Base-by-base conservation (phyloP, 179 eudicot species). In the Heliamphora pulchella region DNA sequence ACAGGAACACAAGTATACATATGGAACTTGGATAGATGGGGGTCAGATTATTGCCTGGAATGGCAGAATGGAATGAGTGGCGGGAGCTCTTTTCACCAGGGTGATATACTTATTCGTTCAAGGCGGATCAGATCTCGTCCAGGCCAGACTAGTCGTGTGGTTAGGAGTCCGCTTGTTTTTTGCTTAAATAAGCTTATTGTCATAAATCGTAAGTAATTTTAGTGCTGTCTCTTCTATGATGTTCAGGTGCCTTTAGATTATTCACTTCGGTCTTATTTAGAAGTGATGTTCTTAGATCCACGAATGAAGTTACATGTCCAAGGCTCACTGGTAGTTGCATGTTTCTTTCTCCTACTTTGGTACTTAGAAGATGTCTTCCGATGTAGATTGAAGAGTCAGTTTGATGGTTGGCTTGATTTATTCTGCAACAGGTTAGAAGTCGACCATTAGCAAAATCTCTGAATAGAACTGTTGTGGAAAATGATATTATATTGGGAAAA, bases 11-110 rank as follows among this genome's bases (percentile, higher is more conserved):
- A 93, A 55, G 89, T 93, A 74, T 91, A 86, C 74, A 88, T 93
- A 79, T 93, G 97, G 93, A 93, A 93, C 84, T 78, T 93, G 79
- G 95, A 90, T 63, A 84, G 79, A 83, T 93, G 96, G 97, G 97
- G 96, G 1, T 82, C 95, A 78, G 77, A 83, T 85, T 90, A 85
- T 82, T 82, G 87, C 65, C 78, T 93, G 79, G 87, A 91, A 67
- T 93, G 95, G 95, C 79, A 82, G 80, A 70, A 59, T 20, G 89
- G 89, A 72, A 69, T 82, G 79, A 81, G 7, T 68, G 92, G 89
- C 6, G 84, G 85, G 73, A 86, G 89, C 75, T 82, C 90, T 7
- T 89, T 87, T 77, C 87, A 89, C 82, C 87, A 87, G 74, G 97
- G 97, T 76, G 93, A 88, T 83, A 93, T 93, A 76, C 18, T 76